Conservation (phyloP, 352 stramenopile genomes). For the Phytophthora uliginosa region DNA sequence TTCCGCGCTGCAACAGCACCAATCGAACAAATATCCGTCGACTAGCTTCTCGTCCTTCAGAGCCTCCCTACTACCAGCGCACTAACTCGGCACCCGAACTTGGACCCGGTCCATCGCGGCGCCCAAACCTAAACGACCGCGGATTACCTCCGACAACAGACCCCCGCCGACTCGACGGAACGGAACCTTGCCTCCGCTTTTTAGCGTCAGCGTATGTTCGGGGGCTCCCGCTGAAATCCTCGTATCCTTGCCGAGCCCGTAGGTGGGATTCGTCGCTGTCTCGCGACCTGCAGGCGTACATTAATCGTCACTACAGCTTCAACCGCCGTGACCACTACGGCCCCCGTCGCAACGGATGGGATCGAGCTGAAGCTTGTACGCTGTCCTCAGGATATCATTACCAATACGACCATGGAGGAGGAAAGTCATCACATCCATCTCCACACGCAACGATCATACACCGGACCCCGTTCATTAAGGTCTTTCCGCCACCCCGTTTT, state of each 20-base stretch:
- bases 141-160: constrained; percentile 2
- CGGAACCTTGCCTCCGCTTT: constrained; percentile 5
- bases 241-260: constrained; percentile 3
- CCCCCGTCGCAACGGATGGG: background rate
- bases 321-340: background rate
- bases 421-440: too few relatives aligned
- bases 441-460: too few relatives aligned
- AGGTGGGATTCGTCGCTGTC: background rate
- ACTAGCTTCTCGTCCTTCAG: background rate
- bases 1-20: background rate
- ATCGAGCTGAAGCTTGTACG: background rate
- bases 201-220: constrained; percentile 9
- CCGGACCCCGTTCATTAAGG: too few relatives aligned
- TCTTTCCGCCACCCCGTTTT: too few relatives aligned
- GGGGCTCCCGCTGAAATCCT: background rate
- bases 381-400: too few relatives aligned
- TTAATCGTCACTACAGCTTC: background rate
- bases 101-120: too few relatives aligned
- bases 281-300: background rate
- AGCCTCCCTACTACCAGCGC: too few relatives aligned
- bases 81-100: background rate
- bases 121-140: background rate
- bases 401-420: too few relatives aligned
- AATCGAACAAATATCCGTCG: constrained; percentile 1
- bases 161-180: background rate